Percentiles rank a stretch among this genome's conserved stretches.
These are phyloP conservation scores for Chytridiales sp. DNA, from an alignment of 371 early-diverging fungal species.

Conservation along the genomic window DNA sequence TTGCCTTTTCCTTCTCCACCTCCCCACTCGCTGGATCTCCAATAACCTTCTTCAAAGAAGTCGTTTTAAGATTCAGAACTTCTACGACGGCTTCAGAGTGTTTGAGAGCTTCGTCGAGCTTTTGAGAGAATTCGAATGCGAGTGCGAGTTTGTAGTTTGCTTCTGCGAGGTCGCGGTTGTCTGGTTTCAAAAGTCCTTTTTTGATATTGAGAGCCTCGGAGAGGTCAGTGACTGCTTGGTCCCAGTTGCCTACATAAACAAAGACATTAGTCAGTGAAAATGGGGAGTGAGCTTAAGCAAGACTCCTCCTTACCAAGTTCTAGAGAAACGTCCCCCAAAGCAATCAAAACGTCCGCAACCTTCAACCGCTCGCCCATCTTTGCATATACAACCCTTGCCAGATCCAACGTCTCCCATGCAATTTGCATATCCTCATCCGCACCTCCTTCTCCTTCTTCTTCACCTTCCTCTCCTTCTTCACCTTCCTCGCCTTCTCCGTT, in stretches of 20 bases:
- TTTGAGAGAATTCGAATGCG: conserved; percentile 63
- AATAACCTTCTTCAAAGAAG: conserved; percentile 23
- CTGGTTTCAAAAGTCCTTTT: conserved; percentile 51
- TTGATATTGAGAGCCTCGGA: conserved; percentile 70
- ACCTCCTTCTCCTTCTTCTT: conserved; percentile 38
- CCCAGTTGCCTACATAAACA: not conserved
- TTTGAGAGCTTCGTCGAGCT: conserved; percentile 56
- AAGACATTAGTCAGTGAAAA: not conserved
- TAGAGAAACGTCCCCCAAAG: conserved; percentile 66
- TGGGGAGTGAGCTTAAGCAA: conserved; percentile 5
- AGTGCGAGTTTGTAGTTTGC: conserved; percentile 74
- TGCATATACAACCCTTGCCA: conserved; percentile 77
- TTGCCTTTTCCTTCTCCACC: conserved; percentile 3
- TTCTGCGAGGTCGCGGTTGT: conserved; percentile 81
- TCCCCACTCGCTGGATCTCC: not conserved
- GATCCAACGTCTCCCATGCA: conserved; percentile 84
- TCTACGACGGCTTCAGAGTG: conserved; percentile 58
- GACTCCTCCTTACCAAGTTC: no score
- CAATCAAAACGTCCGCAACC: conserved; percentile 46
- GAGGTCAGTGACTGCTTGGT: conserved; percentile 74
- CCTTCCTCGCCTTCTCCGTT: no score
- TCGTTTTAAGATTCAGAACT: conserved; percentile 57
- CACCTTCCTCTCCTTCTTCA: conserved; percentile 52
- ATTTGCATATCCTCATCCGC: conserved; percentile 65
- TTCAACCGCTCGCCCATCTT: conserved; percentile 36